Evolutionary conservation across 805 yeast genomes (phyloP).

Genomic region (Ogataea haglerorum): DNA sequence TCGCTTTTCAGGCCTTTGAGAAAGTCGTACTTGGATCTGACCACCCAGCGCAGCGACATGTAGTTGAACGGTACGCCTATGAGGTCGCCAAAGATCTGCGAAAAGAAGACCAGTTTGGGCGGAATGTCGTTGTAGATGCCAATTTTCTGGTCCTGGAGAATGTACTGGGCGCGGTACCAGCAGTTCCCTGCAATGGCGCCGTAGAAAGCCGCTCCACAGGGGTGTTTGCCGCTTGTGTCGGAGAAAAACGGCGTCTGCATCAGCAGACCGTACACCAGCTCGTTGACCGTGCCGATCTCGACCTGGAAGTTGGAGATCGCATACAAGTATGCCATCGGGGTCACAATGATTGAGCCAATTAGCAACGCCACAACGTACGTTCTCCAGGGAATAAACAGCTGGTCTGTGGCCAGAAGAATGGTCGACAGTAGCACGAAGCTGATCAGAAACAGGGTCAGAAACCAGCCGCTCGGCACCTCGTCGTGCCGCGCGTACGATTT

Average conservation of each 20-base stretch:
- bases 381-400: constrained; percentile 35
- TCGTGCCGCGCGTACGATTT: constrained; percentile 37
- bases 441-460: constrained; percentile 32
- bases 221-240: constrained; percentile 31
- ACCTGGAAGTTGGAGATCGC: constrained; percentile 51
- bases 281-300: constrained; percentile 51
- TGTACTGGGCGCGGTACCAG: constrained; percentile 48
- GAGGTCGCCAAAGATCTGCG: constrained; percentile 50
- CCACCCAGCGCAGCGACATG: constrained; percentile 45
- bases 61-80: constrained; percentile 54
- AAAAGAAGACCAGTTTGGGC: constrained; percentile 46
- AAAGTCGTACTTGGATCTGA: constrained; percentile 36
- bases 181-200: constrained; percentile 54
- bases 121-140: constrained; percentile 55
- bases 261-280: constrained; percentile 45
- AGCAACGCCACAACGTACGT: constrained; percentile 41
- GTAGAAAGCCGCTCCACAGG: constrained; percentile 47
- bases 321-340: constrained; percentile 48
- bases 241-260: constrained; percentile 33
- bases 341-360: constrained; percentile 44
- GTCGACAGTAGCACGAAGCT: constrained; percentile 37
- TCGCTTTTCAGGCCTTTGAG: constrained; percentile 31
- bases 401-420: constrained; percentile 32
- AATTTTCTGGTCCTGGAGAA: constrained; percentile 40
- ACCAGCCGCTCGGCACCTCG: constrained; percentile 46